phyloP scores from a whole-genome alignment of 75 land plant species.

The Larix kaempferi region DNA sequence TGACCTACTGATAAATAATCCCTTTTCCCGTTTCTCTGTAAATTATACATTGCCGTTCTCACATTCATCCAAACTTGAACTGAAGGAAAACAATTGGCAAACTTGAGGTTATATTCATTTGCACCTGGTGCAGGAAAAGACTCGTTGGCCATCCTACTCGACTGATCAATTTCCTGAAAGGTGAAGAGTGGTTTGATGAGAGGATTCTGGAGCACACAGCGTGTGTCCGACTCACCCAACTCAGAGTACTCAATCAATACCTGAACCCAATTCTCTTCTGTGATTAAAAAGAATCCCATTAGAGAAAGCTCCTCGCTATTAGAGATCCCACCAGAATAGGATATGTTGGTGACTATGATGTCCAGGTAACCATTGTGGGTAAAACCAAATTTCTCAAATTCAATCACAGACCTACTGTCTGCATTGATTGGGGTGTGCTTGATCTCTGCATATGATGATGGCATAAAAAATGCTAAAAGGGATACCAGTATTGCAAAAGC shows the following conservation, averaged over 20 bases:
- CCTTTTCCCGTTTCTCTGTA: neutral
- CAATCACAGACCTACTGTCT: slow-evolving; percentile 9
- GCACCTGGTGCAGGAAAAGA: neutral
- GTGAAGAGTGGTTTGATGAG: neutral
- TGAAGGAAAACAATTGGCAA: slow-evolving; percentile 7
- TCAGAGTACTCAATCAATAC: neutral
- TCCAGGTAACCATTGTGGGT: neutral
- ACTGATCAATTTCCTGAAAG: neutral
- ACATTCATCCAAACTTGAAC: slow-evolving; percentile 7
- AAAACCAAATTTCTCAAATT: slow-evolving; percentile 7
- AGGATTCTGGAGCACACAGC: neutral
- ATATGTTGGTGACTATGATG: neutral
- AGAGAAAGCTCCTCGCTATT: neutral
- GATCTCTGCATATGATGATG: slow-evolving; percentile 9
- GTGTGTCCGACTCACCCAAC: neutral
- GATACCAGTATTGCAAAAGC: neutral
- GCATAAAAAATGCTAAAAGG: neutral
- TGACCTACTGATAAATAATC: neutral
- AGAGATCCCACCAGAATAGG: neutral
- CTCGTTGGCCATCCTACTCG: neutral
- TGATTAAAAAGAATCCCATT: slow-evolving; percentile 8
- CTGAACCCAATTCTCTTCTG: slow-evolving; percentile 10
- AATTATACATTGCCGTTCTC: slow-evolving; percentile 6
- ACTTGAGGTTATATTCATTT: slow-evolving; percentile 7
- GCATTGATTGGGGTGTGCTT: slow-evolving; percentile 3